Base-by-base conservation (phyloP, 345 rosid genomes). In the Aquilaria sinensis region DNA sequence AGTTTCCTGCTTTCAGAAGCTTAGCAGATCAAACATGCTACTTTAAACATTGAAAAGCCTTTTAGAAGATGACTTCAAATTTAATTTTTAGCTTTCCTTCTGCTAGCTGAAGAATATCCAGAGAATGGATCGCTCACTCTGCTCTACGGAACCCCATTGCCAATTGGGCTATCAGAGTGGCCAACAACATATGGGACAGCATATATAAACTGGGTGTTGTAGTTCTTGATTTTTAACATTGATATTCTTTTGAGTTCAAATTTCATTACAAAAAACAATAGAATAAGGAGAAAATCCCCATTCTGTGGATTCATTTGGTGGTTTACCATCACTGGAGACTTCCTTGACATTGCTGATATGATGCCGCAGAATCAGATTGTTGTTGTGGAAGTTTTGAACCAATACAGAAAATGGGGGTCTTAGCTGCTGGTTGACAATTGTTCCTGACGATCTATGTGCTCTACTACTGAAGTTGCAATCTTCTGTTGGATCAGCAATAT, bases 351-450 rank as follows among this genome's bases (percentile, higher is more conserved):
- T 65, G 55, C 61, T 46, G 65, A 58, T 61, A 52, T 47, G 75
- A 63, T 68, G 74, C 66, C 77, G 82, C 43, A 43, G 62, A 47
- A 64, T 63, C 12, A 32, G 51, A 54, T 66, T 62, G 53, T 74
- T 64, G 61, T 68, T 51, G 61, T 71, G 74, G 51, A 80, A 65
- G 74, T 83, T 88, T 70, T 82, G 84, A 45, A 72, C 75, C 77
- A 82, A 63, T 33, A 77, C 83, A 3, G 89, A 65, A 56, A 90
- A 75, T 56, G 96, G 97, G 67, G 83, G 74, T 70, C 91, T 81
- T 37, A 58, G 71, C 64, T 78, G 86, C 75, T 76, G 84, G 74
- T 70, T 78, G 62, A 60, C 48, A 50, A 62, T 30, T 41, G 80
- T 71, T 66, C 74, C 70, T 65, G 67, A 54, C 67, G 67, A 75